Percentiles rank a stretch among this genome's conserved stretches.
Evolutionary conservation across 345 rosid genomes (phyloP).

Genomic region (Capsella bursapastoris): DNA sequence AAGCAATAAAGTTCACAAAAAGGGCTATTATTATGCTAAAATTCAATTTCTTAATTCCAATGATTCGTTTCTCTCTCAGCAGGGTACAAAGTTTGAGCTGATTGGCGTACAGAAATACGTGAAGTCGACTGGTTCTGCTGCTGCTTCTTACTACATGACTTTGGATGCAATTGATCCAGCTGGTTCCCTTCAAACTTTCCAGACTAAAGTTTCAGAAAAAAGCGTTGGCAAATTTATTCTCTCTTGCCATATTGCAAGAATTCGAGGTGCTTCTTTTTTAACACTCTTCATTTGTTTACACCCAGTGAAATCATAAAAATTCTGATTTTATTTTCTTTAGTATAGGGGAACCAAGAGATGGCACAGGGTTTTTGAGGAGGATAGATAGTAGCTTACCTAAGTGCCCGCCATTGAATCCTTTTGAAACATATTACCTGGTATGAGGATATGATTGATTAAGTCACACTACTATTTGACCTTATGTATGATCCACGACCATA

Average conservation of each 20-base stretch:
- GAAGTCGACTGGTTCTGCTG: background rate
- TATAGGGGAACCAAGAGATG: background rate
- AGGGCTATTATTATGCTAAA: no score
- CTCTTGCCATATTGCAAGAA: background rate
- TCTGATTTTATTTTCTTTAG: no score
- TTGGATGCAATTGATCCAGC: background rate
- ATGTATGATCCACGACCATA: background rate
- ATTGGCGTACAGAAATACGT: background rate
- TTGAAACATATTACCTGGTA: background rate
- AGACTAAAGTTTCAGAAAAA: background rate
- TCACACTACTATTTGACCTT: background rate
- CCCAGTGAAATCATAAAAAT: background rate
- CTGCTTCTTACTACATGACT: background rate
- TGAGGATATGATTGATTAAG: background rate
- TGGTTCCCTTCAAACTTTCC: background rate
- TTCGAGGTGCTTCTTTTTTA: background rate
- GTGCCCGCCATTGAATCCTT: slow-evolving; percentile 12
- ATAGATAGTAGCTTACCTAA: background rate
- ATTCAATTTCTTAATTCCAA: background rate
- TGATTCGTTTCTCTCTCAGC: background rate
- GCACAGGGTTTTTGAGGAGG: background rate
- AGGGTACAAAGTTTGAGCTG: background rate
- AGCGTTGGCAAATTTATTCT: background rate
- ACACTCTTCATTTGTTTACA: background rate
- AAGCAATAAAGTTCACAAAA: no score